Conservation (phyloP, 2,329 filamentous ascomycete species). For the Teratosphaeria epicoccoides region DNA sequence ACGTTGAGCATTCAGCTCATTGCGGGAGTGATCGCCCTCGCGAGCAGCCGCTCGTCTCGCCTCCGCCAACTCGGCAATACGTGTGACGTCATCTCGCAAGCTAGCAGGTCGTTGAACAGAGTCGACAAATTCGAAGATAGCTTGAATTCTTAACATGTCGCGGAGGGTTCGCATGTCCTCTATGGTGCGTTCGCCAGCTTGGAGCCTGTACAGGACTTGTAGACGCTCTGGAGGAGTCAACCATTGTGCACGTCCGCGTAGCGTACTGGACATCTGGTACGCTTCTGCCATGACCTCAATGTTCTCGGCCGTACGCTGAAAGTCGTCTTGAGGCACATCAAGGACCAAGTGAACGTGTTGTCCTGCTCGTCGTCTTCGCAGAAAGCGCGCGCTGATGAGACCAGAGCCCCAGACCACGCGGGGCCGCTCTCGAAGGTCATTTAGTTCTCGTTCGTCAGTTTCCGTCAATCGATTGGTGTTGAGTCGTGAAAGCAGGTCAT, state of each 20-base stretch:
- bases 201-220: slow-evolving; percentile 19
- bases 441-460: background rate
- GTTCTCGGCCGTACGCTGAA: background rate
- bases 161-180: slow-evolving; percentile 13
- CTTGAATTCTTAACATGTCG: slow-evolving; percentile 15
- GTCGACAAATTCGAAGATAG: slow-evolving; percentile 9
- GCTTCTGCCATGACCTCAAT: slow-evolving; percentile 23
- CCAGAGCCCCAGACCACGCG: slow-evolving; percentile 2
- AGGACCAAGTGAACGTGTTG: background rate
- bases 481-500: background rate
- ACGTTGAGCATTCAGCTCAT: slow-evolving; percentile 20
- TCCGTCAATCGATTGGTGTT: background rate
- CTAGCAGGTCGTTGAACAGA: slow-evolving; percentile 7
- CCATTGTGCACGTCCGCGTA: slow-evolving; percentile 12
- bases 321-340: background rate
- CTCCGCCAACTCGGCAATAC: slow-evolving; percentile 3
- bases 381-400: slow-evolving; percentile 1
- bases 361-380: background rate
- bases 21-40: slow-evolving; percentile 19
- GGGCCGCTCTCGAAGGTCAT: background rate
- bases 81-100: background rate
- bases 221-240: slow-evolving; percentile 15
- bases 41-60: slow-evolving; percentile 14
- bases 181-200: slow-evolving; percentile 14
- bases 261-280: slow-evolving; percentile 19